Base-by-base conservation (phyloP, 148 eudicot genomes). In the Diospyros lotus region DNA sequence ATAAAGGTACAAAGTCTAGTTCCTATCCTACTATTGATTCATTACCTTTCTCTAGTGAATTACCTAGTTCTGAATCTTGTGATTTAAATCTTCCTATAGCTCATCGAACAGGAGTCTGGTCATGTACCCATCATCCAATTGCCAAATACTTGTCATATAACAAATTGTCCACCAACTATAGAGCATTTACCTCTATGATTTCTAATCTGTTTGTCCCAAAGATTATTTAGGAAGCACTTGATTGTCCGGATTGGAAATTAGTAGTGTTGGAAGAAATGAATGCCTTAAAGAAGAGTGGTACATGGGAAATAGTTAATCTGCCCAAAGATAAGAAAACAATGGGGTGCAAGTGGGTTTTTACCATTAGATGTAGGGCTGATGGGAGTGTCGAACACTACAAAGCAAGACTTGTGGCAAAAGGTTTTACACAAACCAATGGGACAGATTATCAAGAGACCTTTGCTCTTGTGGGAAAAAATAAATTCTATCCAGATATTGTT, bases 291-390 rank as follows among this genome's bases (percentile, higher is more conserved):
- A 69, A 28, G 9, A 69, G 53, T 69, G 43, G 45, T 4, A 69
- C 73, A 17, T 69, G 58, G 60, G 18, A 28, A 6, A 3, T 69
- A 18, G 17, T 14, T 1, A 40, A 56, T 3, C 64, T 71, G 9
- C 52, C 74, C 5, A 11, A 41, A 4, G 63, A 13, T 42, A 71
- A 71, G 44, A 72, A 59, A 48, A 45, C 52, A 6, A 28, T 72
- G 2, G 75, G 54, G 53, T 72, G 75, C 28, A 44, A 72, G 45
- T 72, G 75, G 66, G 75, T 72, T 9, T 58, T 72, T 40, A 56
- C 14, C 0, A 0, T n/a, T n/a, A 72, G 58, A n/a, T 56, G 63
- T 9, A 71, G 40, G 48, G 28, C 17, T 28, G 11, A 53, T 71
- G 62, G 73, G 2, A 39, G 50, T 4, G 48, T 71, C 9, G 61